Evolutionary conservation across 108 stramenopile genomes (phyloP), one percentile per base, ranked within the genome.

Genomic region (Conticribra weissflogii): DNA sequence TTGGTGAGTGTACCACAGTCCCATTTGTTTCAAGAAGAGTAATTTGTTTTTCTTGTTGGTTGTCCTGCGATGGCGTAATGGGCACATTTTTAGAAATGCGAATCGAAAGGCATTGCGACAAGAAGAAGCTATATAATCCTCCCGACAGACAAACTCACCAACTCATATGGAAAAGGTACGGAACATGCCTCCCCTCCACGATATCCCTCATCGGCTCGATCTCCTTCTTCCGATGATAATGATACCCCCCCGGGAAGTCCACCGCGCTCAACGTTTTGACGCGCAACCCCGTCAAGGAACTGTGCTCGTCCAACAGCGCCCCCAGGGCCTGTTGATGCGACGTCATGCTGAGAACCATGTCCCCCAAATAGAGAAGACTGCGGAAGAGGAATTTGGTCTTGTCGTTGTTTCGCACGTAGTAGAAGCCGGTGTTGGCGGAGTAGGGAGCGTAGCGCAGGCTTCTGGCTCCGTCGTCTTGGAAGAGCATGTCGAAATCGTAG

Each of bases 401-500:
- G 30, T 64, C 66, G 68, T 92, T 91, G 83, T 85, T 58, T 31
- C 92, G 79, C 25, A 97, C 88, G 49, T 87, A 96, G 68, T 96
- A 97, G 71, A 96, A 96, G 5, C 95, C 97, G 27, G 84, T 76
- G 29, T 88, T 89, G 2, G 83, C 83, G 54, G 53, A 73, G 66
- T 89, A 92, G 12, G 91, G 91, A 9, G 87, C 86, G 54, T 92
- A 92, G 3, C 85, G 66, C 17, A 79, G 8, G 3, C 81, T 50
- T 36, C 89, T 80, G 19, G 85, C 86, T 18, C 97, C 97, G 60
- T 97, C 97, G 63, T 97, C 94, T 77, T 93, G 93, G 63, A 95
- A 97, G 23, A 86, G 77, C 58, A 87, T 83, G 66, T 96, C 96
- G 54, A 89, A 86, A 30, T 70, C 68, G n/a, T 80, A 49, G 5